phyloP scores from a whole-genome alignment of 768 basidiomycete genomes.

The Fistulinella prunicolor region DNA sequence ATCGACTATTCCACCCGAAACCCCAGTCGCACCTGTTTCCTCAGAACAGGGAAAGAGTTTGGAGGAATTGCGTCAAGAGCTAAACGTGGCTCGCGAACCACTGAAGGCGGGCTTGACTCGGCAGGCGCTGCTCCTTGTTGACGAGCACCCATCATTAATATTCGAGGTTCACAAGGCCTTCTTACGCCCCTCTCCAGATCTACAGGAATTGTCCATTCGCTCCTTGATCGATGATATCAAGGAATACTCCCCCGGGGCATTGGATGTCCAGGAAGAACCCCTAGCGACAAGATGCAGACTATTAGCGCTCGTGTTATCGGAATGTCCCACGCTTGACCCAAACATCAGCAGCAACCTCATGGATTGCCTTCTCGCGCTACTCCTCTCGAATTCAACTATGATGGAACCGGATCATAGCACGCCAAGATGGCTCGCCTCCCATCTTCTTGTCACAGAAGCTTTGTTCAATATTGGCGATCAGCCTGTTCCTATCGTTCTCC shows the following conservation, averaged over 20 bases:
- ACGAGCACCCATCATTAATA: conserved; percentile 82
- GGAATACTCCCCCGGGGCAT: conserved; percentile 58
- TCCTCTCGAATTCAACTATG: conserved; percentile 54
- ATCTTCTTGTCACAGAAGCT: conserved; percentile 82
- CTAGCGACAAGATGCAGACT: conserved; percentile 82
- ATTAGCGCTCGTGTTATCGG: conserved; percentile 78
- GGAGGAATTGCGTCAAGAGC: conserved; percentile 62
- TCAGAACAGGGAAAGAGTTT: conserved; percentile 40
- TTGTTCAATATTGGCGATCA: conserved; percentile 75
- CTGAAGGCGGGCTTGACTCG: conserved; percentile 62
- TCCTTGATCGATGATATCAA: conserved; percentile 78
- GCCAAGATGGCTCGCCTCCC: conserved; percentile 87
- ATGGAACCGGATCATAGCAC: conserved; percentile 50
- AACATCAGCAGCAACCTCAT: conserved; percentile 58
- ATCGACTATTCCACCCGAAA: conserved; percentile 17
- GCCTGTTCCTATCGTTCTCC: conserved; percentile 59
- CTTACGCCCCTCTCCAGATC: conserved; percentile 55
- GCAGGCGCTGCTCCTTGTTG: conserved; percentile 75
- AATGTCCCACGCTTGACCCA: conserved; percentile 60
- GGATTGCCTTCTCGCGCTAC: conserved; percentile 63
- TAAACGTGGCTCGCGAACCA: conserved; percentile 64
- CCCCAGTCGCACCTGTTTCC: conserved; percentile 7
- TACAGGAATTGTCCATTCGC: conserved; percentile 64
- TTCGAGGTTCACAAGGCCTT: conserved; percentile 88
- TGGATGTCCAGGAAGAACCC: conserved; percentile 70